Base-by-base conservation (phyloP, 1,284 basidiomycete species). In the Leccinum pallidistipes region DNA sequence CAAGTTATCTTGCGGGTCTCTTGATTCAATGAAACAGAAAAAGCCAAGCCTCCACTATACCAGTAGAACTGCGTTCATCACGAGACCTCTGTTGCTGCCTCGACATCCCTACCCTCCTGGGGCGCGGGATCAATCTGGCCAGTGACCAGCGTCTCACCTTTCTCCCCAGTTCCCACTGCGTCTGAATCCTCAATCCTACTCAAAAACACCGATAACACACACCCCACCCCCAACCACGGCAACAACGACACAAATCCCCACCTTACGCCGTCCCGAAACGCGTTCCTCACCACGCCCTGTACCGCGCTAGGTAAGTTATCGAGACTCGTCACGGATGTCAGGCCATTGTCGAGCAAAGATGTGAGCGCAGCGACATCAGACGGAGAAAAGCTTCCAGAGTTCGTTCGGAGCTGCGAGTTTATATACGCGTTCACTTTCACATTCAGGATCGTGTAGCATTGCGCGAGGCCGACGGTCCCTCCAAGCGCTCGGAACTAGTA, bases 381-480 rank as follows among this genome's bases (percentile, higher is more conserved):
- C 11, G 62, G 34, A 8, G 72, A 68, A 60, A 80, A 62, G 5
- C 64, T 60, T 2, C 11, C 29, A 27, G 43, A 16, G 3, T 38
- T 51, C 36, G 75, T 64, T 24, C 66, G 67, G 14, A 68, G 47
- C 29, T 65, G 68, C 4, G 55, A 34, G 5, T n/a, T 27, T 62
- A 84, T 70, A 58, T 76, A 75, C 10, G 66, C 32, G 31, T 70
- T 68, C 29, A 80, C 81, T 69, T 78, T 82, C 21, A 76, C 72
- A 64, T 78, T 77, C 59, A 84, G 74, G 34, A 83, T 73, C 2
- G 81, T 79, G 34, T 77, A 77, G 56, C 81, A 83, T 64, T 83
- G 82, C 0, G 83, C 81, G 32, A 84, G 75, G 32, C 82, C 82
- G 50, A 83, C 68, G 1, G 82, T 83, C 16, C 83, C 82, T 32